Base-by-base conservation (phyloP, 2,329 filamentous ascomycete genomes). In the Pseudocercospora pini-densiflorae region DNA sequence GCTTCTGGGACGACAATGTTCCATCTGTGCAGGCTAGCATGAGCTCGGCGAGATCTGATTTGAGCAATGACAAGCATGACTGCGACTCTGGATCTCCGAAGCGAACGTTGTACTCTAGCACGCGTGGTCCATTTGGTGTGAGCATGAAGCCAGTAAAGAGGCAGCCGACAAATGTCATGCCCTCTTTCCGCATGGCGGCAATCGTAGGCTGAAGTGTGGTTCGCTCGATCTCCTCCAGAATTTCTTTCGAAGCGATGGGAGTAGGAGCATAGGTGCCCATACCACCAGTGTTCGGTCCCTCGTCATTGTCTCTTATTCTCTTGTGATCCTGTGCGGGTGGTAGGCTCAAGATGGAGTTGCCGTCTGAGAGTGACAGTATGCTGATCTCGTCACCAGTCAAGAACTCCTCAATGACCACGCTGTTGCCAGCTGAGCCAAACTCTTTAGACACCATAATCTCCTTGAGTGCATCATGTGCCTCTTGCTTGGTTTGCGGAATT, bases 291-390 rank as follows among this genome's bases (percentile, higher is more conserved):
- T 98, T 98, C 43, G 93, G 92, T 1, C 95, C 95, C 59, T 88
- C 86, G 77, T 98, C 94, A 62, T 92, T 92, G 75, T 99, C 95
- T 61, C 91, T 92, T 70, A 96, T 93, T 68, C 93, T 88, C 86
- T 99, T 98, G 84, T 99, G 95, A 79, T 98, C 95, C 79, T 99
- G 95, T 1, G 94, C 94, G 0, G 95, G 90, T 5, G 94, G 94
- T 9, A 98, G 84, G 8, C 91, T 93, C 76, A 88, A 87, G 77
- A 97, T 91, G 0, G 90, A 90, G 77, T 91, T 90, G 60, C 95
- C 95, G 77, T 99, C 95, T 75, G 90, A 92, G 81, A 99, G 97
- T 33, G 90, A 93, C 58, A 99, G 84, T 70, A 99, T 91, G 76
- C 92, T 95, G 68, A 98, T 85, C 80, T 99, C 95, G 70, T 98